Evolutionary conservation across 1,139 yeast genomes (phyloP).

Genomic region (Taphrina populina): DNA sequence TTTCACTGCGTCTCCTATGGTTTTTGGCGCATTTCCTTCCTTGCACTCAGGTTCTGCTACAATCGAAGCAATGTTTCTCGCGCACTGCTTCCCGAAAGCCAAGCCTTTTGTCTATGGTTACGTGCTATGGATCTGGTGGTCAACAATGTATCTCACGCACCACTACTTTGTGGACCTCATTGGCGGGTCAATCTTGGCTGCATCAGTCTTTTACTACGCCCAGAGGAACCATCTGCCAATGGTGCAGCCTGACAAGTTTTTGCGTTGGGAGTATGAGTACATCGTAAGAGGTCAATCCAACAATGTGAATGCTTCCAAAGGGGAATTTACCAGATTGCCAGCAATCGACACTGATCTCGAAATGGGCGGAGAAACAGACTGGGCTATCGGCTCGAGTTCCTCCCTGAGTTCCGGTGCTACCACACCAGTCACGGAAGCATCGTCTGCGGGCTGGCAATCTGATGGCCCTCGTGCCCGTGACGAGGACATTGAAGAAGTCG

Average conservation of each 20-base stretch:
- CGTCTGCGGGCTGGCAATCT: slow-evolving; percentile 20
- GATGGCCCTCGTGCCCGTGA: slow-evolving; percentile 19
- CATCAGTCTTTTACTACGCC: slow-evolving; percentile 68
- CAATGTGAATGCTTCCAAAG: slow-evolving; percentile 5
- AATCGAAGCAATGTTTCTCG: slow-evolving; percentile 83
- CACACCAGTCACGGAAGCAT: slow-evolving; percentile 23
- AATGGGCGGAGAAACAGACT: slow-evolving; percentile 21
- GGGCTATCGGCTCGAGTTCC: slow-evolving; percentile 29
- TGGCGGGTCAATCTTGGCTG: slow-evolving; percentile 81
- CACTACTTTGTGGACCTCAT: slow-evolving; percentile 90
- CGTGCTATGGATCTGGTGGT: slow-evolving; percentile 96
- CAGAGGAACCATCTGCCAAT: slow-evolving; percentile 75
- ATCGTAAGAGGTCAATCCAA: slow-evolving; percentile 44
- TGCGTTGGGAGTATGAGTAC: slow-evolving; percentile 78
- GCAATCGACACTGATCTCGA: slow-evolving; percentile 25
- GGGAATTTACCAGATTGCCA: slow-evolving; percentile 19
- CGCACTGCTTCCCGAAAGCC: slow-evolving; percentile 73
- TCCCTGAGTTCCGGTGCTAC: slow-evolving; percentile 23
- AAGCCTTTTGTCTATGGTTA: slow-evolving; percentile 67
- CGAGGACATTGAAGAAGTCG: slow-evolving; percentile 12
- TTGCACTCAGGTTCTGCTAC: slow-evolving; percentile 91
- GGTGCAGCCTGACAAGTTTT: slow-evolving; percentile 59
- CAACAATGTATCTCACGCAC: slow-evolving; percentile 94
- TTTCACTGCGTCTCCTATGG: slow-evolving; percentile 82
- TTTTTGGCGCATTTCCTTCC: slow-evolving; percentile 97